These are phyloP conservation scores for Polygonum maritimum DNA, from an alignment of 148 eudicot genomes.

Conservation along the genomic window DNA sequence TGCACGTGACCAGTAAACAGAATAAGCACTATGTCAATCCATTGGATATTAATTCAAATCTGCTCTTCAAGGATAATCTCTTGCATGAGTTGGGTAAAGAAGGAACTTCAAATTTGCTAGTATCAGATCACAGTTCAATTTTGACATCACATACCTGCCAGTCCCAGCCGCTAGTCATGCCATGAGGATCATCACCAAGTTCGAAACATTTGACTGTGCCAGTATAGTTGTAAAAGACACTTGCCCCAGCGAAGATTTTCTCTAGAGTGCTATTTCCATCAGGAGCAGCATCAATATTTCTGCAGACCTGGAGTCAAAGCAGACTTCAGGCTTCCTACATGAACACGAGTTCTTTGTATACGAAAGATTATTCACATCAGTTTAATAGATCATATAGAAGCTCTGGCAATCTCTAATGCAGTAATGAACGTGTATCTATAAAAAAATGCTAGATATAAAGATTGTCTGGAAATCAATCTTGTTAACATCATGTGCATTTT, in stretches of 20 bases:
- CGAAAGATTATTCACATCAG: background rate
- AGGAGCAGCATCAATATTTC: constrained; percentile 59
- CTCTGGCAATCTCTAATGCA: background rate
- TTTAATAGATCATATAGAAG: background rate
- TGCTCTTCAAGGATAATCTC: background rate
- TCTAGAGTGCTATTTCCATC: constrained; percentile 54
- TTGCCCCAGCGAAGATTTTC: constrained; percentile 68
- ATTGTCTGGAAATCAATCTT: background rate
- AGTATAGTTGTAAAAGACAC: constrained; percentile 81
- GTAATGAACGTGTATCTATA: background rate
- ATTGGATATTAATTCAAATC: background rate
- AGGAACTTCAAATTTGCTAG: background rate
- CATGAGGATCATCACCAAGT: constrained; percentile 89
- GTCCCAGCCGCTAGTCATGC: constrained; percentile 74
- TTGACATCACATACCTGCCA: constrained; percentile 59
- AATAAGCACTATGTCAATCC: background rate
- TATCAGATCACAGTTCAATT: background rate
- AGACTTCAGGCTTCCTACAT: constrained; percentile 1
- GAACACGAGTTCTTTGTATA: background rate
- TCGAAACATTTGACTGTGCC: constrained; percentile 72
- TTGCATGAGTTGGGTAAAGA: background rate
- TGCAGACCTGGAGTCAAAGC: constrained; percentile 48
- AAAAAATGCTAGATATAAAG: background rate
- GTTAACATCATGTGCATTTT: background rate
- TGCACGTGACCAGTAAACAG: constrained; percentile 13